Conservation (phyloP, 768 basidiomycete species). For the Mycena polygramma region DNA sequence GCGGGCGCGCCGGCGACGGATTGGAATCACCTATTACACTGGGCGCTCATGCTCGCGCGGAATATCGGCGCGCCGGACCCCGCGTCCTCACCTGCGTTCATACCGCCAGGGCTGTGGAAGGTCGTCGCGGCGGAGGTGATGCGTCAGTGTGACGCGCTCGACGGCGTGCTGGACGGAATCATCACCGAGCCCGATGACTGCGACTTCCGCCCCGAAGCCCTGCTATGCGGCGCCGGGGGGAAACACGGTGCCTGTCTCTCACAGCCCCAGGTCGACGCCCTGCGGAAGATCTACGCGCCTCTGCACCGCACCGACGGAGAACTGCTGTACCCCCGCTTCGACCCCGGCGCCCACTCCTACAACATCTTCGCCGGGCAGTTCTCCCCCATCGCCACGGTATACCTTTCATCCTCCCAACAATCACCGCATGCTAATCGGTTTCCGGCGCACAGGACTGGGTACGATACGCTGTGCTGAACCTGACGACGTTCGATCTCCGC, state of each 20-base stretch:
- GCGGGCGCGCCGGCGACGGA: slow-evolving; percentile 44
- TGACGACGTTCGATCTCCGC: slow-evolving; percentile 13
- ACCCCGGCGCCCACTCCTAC: slow-evolving; percentile 23
- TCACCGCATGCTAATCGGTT: neutral
- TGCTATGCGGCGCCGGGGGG: slow-evolving; percentile 36
- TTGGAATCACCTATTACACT: slow-evolving; percentile 28
- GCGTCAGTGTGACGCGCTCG: slow-evolving; percentile 34
- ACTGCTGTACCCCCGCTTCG: slow-evolving; percentile 34
- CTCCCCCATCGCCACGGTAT: neutral
- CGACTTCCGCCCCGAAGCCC: slow-evolving; percentile 39
- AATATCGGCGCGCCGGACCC: slow-evolving; percentile 28
- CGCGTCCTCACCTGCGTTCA: slow-evolving; percentile 30
- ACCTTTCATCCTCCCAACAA: no score
- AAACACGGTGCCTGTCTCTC: slow-evolving; percentile 30
- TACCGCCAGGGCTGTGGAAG: slow-evolving; percentile 33
- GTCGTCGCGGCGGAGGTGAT: slow-evolving; percentile 38
- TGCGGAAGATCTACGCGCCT: slow-evolving; percentile 40
- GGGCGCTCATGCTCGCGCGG: slow-evolving; percentile 15
- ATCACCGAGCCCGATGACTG: slow-evolving; percentile 43
- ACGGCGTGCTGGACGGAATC: slow-evolving; percentile 42
- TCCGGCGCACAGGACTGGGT: slow-evolving; percentile 22
- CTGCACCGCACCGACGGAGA: slow-evolving; percentile 35
- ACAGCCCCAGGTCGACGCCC: slow-evolving; percentile 36
- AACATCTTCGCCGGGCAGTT: neutral
- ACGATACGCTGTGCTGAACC: slow-evolving; percentile 24